A percentile compares a stretch with the other conserved stretches of the same genome.
Evolutionary conservation across 495 filamentous ascomycete genomes (phyloP).

Genomic region (Aspergillus incahuasiensis): DNA sequence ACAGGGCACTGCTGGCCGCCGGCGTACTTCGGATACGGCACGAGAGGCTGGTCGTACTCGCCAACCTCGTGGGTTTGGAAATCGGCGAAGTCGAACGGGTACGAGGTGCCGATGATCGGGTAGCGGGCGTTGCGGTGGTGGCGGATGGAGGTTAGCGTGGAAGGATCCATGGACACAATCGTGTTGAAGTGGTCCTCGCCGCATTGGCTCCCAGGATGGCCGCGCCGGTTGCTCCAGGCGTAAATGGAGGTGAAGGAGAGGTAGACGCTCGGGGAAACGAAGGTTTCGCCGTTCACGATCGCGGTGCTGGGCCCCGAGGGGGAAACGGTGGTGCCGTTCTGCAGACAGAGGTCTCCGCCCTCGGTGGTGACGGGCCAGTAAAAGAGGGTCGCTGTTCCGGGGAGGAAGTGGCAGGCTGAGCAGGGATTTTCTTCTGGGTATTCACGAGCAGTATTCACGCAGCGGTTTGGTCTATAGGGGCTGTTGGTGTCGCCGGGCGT

Average conservation of each 20-base stretch:
- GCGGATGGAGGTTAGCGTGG: constrained; percentile 16
- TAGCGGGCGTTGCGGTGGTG: constrained; percentile 23
- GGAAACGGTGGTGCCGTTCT: constrained; percentile 22
- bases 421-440: constrained; percentile 21
- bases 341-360: constrained; percentile 21
- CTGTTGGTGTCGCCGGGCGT: constrained; percentile 21
- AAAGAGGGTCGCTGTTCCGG: constrained; percentile 25
- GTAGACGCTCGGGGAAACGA: constrained; percentile 23
- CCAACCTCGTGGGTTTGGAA: constrained; percentile 20
- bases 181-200: constrained; percentile 19
- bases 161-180: constrained; percentile 17
- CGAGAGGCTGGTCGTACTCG: constrained; percentile 17
- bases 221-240: constrained; percentile 22
- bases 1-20: constrained; percentile 24
- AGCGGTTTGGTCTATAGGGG: constrained; percentile 16
- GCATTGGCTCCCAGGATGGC: constrained; percentile 17
- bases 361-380: constrained; percentile 26
- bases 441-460: constrained; percentile 9
- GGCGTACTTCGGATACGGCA: constrained; percentile 24
- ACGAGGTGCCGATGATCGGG: constrained; percentile 17
- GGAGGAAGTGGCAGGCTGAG: constrained; percentile 22
- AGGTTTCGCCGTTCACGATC: constrained; percentile 19
- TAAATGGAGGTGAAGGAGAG: constrained; percentile 26
- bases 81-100: constrained; percentile 26
- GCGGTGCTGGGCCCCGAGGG: constrained; percentile 22